phyloP scores from a whole-genome alignment of 2,329 filamentous ascomycete genomes.

The Biscogniauxia mediterranea region DNA sequence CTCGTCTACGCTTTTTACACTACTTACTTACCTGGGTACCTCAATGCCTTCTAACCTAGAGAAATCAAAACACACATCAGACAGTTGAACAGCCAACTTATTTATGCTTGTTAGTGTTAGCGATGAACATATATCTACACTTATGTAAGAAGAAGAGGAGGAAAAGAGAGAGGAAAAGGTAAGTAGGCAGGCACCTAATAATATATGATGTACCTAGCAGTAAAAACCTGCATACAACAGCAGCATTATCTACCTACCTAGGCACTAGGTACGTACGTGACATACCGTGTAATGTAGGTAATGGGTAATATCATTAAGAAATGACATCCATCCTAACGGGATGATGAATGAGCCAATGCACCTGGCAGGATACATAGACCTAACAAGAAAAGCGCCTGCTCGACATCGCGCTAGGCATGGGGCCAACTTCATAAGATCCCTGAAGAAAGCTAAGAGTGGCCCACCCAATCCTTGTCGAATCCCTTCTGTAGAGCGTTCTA shows the following conservation, averaged over 20 bases:
- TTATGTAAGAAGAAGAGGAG: background rate
- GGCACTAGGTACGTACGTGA: too few relatives aligned
- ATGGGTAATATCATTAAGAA: background rate
- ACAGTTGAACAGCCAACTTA: too few relatives aligned
- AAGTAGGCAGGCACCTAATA: too few relatives aligned
- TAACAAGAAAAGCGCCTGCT: conserved; percentile 16
- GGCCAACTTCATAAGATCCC: conserved; percentile 15
- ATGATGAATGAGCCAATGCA: background rate
- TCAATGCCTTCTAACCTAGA: background rate
- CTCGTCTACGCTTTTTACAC: background rate
- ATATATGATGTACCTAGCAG: too few relatives aligned
- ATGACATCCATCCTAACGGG: background rate
- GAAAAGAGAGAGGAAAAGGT: too few relatives aligned
- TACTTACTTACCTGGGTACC: background rate
- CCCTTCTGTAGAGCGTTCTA: background rate
- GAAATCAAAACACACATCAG: background rate
- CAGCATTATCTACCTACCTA: background rate
- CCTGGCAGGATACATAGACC: background rate
- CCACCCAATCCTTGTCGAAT: background rate
- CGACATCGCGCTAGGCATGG: conserved; percentile 22
- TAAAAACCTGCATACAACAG: too few relatives aligned
- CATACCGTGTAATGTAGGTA: background rate
- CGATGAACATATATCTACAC: background rate
- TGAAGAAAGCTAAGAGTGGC: conserved; percentile 13
- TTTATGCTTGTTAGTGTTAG: background rate